phyloP scores from a whole-genome alignment of 2,329 filamentous ascomycete species.

The Seiridium cupressi region DNA sequence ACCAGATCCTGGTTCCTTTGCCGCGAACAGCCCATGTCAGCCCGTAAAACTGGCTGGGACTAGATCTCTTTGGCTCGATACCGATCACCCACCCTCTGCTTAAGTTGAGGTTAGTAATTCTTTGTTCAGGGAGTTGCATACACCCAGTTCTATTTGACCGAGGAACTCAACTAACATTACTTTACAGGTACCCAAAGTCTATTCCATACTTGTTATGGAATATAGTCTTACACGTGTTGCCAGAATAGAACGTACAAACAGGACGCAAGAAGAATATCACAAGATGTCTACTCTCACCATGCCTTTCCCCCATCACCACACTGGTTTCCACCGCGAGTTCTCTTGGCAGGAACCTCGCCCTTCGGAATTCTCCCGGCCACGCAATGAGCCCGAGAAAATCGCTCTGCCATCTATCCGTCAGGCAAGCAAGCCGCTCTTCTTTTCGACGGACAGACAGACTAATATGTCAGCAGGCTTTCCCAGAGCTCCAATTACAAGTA shows the following conservation, averaged over 20 bases:
- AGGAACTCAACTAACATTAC: constrained; percentile 7
- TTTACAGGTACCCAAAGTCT: constrained; percentile 9
- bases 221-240: constrained; percentile 33
- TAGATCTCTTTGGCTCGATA: neutral
- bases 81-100: neutral
- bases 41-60: neutral
- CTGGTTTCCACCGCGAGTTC: constrained; percentile 37
- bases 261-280: constrained; percentile 23
- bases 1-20: neutral
- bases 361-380: constrained; percentile 32
- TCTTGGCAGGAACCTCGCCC: constrained; percentile 36
- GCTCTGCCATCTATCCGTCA: constrained; percentile 52
- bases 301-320: constrained; percentile 38
- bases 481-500: constrained; percentile 39
- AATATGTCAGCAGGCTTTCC: constrained; percentile 36
- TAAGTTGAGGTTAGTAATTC: constrained; percentile 8
- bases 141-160: constrained; percentile 1
- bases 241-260: constrained; percentile 22
- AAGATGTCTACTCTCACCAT: constrained; percentile 53
- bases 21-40: constrained; percentile 3
- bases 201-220: constrained; percentile 34
- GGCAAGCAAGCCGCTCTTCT: constrained; percentile 30
- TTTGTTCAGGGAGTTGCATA: neutral
- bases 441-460: constrained; percentile 11
- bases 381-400: constrained; percentile 37